A percentile compares a stretch with the other conserved stretches of the same genome.
Conservation (phyloP, 208 protist species). For the Trypanosoma platydactyli region DNA sequence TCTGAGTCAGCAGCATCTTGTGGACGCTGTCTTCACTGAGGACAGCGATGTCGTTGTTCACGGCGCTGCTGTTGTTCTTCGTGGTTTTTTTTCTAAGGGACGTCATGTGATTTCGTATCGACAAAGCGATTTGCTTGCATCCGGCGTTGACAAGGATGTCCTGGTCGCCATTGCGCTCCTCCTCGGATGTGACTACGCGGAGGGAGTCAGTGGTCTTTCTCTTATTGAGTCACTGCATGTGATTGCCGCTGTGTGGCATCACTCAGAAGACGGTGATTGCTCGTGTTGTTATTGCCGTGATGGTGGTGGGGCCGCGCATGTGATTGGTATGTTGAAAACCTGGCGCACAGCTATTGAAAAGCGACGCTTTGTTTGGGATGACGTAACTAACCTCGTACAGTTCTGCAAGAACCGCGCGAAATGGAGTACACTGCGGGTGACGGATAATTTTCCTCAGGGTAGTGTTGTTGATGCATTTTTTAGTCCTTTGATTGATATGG, state of each 20-base stretch:
- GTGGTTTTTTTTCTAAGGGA: constrained; percentile 87
- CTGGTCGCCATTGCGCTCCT: constrained; percentile 91
- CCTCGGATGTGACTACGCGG: constrained; percentile 96
- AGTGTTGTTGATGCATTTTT: constrained; percentile 64
- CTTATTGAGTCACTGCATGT: constrained; percentile 62
- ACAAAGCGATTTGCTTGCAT: constrained; percentile 53
- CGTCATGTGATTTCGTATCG: constrained; percentile 70
- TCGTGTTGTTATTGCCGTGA: too few relatives aligned
- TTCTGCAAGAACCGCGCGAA: constrained; percentile 29
- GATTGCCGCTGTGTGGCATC: constrained; percentile 51
- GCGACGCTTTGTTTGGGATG: constrained; percentile 27
- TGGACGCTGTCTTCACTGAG: constrained; percentile 96
- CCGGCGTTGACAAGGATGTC: constrained; percentile 77
- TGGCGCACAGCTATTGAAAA: constrained; percentile 38
- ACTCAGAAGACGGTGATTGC: background rate
- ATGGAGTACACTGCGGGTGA: constrained; percentile 47
- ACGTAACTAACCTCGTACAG: constrained; percentile 51
- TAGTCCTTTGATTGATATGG: constrained; percentile 47
- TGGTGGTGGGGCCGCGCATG: constrained; percentile 18
- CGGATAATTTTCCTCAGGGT: constrained; percentile 42
- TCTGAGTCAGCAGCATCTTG: constrained; percentile 67
- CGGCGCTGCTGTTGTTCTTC: constrained; percentile 89
- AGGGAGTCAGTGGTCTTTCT: constrained; percentile 90
- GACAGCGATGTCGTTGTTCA: constrained; percentile 97
- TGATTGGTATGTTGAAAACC: constrained; percentile 37